Base-by-base conservation (phyloP, 225 moss, liverwort and hornwort species). In the Marchantia polymorpha region DNA sequence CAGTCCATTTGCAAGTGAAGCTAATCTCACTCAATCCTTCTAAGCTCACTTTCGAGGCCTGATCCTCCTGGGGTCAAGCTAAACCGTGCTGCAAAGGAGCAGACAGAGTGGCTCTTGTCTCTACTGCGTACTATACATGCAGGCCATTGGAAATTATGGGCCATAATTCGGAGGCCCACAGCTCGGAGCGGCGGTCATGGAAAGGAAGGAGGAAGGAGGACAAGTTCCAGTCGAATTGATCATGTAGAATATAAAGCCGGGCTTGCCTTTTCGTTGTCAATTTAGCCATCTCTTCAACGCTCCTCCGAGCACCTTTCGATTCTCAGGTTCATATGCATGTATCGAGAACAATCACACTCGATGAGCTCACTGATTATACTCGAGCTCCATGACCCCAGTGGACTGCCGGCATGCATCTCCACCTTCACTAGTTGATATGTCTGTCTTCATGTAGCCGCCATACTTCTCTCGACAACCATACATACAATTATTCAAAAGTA, bases 201-300 rank as follows among this genome's bases (percentile, higher is more conserved):
- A 7, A 3, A 61, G n/a, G n/a, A 39, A 39, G 39, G 39, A 39
- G 39, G n/a, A 61, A 23, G 61, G 16, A 61, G 61, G 61, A 61
- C 61, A 61, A 61, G 61, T 61, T 61, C 60, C 61, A 23, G 61
- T 61, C 22, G 61, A 61, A 17, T 61, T 61, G n/a, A 61, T 61
- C 61, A 7, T 61, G n/a, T 61, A 16, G 61, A 61, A 61, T 61
- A 22, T 61, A 61, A 61, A 61, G 61, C 61, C n/a, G 23, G n/a
- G 22, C 61, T 61, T 61, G 61, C 23, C 61, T 61, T 20, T 61
- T 61, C n/a, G 23, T 23, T 61, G 61, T 61, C 61, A 61, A 61
- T n/a, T 61, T 61, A n/a, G 61, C 61, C 1, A 23, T 61, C 61
- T 22, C 61, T 61, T 61, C n/a, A 61, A 61, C 61, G 61, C 61